Evolutionary conservation across 2,329 filamentous ascomycete species (phyloP).

Genomic region (Penicillium paneum): DNA sequence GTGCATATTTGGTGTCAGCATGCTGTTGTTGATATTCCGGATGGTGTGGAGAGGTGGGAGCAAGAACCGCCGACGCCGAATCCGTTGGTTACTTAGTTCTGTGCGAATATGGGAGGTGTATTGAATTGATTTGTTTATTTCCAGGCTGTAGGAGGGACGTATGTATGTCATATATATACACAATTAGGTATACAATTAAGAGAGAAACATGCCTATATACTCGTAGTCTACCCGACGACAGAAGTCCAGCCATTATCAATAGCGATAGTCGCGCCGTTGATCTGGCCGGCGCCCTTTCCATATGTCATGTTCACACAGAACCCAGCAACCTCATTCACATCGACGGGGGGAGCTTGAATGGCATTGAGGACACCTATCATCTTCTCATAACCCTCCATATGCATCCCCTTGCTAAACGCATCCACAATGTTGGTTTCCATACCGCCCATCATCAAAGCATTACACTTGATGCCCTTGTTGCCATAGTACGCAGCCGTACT

Average conservation of each 20-base stretch:
- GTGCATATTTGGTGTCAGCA: conserved; percentile 67
- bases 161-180: neutral
- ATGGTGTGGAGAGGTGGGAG: conserved; percentile 56
- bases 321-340: conserved; percentile 28
- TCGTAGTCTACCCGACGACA: conserved; percentile 14
- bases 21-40: conserved; percentile 67
- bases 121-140: neutral
- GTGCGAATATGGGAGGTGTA: neutral
- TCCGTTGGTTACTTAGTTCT: conserved; percentile 2
- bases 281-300: conserved; percentile 24
- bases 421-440: conserved; percentile 57
- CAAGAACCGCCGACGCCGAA: conserved; percentile 47
- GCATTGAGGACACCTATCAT: conserved; percentile 13
- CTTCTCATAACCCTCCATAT: conserved; percentile 25
- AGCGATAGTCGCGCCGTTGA: conserved; percentile 32
- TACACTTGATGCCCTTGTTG: conserved; percentile 52
- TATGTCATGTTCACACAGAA: conserved; percentile 27
- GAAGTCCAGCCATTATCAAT: conserved; percentile 30
- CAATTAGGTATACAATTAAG: neutral
- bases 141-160: neutral
- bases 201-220: neutral
- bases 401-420: conserved; percentile 34
- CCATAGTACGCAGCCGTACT: conserved; percentile 59
- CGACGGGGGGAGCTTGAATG: conserved; percentile 17
- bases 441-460: conserved; percentile 52